Percentiles rank a stretch among this genome's conserved stretches.
Evolutionary conservation across 192 early-diverging fungal species (phyloP).

Genomic region (Dissophora globulifera): DNA sequence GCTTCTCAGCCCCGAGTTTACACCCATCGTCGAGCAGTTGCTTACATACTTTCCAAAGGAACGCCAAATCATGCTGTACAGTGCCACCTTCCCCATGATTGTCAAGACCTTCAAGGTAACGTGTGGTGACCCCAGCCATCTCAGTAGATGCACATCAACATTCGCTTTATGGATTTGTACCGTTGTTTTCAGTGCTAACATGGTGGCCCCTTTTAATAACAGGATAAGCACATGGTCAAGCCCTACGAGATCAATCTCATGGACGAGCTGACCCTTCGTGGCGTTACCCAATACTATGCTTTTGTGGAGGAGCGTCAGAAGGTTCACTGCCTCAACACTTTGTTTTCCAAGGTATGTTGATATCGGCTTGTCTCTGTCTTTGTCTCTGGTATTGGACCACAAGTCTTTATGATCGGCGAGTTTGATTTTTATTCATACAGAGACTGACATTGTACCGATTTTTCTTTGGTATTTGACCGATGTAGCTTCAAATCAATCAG

Average conservation of each 20-base stretch:
- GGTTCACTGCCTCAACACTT: slow-evolving; percentile 93
- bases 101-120: slow-evolving; percentile 93
- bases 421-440: too few relatives aligned
- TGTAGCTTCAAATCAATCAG: slow-evolving; percentile 99
- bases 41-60: slow-evolving; percentile 87
- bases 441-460: too few relatives aligned
- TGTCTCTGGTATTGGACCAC: too few relatives aligned
- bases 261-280: slow-evolving; percentile 98
- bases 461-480: not conserved
- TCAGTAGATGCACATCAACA: not conserved
- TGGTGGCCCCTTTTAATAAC: not conserved
- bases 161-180: too few relatives aligned
- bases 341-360: slow-evolving; percentile 90
- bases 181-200: too few relatives aligned
- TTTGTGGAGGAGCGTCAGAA: slow-evolving; percentile 99
- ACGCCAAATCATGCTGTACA: slow-evolving; percentile 96
- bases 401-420: too few relatives aligned
- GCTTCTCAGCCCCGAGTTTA: slow-evolving; percentile 97
- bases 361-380: too few relatives aligned
- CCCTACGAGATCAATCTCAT: slow-evolving; percentile 99
- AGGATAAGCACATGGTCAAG: slow-evolving; percentile 92
- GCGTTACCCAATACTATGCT: slow-evolving; percentile 99
- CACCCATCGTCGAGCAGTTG: slow-evolving; percentile 97
- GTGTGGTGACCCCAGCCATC: too few relatives aligned
- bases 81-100: slow-evolving; percentile 97